Base-by-base conservation (phyloP, 331 rosid genomes). In the Stylosanthes scabra region DNA sequence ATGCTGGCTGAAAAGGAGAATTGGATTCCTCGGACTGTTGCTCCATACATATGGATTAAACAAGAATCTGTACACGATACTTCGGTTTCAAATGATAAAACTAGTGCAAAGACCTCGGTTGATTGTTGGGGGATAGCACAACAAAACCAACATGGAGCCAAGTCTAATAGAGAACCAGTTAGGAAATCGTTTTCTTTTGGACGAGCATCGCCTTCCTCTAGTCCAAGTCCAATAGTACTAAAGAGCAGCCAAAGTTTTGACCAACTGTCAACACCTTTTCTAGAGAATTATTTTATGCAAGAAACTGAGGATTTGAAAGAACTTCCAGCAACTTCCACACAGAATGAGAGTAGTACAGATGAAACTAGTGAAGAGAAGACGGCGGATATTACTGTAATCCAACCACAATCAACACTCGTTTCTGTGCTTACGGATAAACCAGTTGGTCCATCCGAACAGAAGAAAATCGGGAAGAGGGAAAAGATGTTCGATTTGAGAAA, bases 1-100 rank as follows among this genome's bases (percentile, higher is more conserved):
- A 95, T 95, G 99, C 63, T 84, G 58, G 97, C 97, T 2, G 97
- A 94, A 79, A 90, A 90, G 70, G 87, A 91, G 9, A 97, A 95
- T 77, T 95, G 99, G 99, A 75, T 91, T 34, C 93, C 91, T 4
- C 81, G 84, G 49, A 86, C n/a, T 39, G 80, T 77, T 16, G 97
- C 99, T 69, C 99, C 99, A 12, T 91, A 83, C 75, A 67, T 83
- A 59, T 91, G 99, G 97, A 42, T 82, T 77, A 69, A 80, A 75
- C 99, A 83, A 78, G 99, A 90, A 42, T 49, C 81, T 28, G 72
- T 69, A 16, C 78, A 58, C 47, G 97, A 85, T 65, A 72, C 84
- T 20, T 47, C 80, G 49, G 27, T 63, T 66, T 42, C 72, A 52
- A 15, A 50, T 49, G 92, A 91, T 71, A 88, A 83, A 77, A 44